Base-by-base conservation (phyloP, 345 rosid species). In the Lepidium africanum region DNA sequence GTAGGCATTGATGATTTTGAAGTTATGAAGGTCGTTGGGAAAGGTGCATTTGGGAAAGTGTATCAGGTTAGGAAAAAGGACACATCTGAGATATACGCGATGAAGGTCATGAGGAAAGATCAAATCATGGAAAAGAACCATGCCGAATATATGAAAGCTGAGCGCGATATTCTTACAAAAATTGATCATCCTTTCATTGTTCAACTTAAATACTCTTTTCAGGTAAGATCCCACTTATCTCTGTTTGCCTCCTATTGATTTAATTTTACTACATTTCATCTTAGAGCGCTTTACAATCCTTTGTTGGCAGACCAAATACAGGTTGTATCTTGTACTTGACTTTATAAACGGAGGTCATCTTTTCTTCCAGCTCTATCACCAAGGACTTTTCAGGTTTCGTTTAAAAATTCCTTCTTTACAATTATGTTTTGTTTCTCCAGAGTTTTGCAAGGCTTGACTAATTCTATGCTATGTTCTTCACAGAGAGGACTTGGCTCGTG, bases 61-160 rank as follows among this genome's bases (percentile, higher is more conserved):
- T 89, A 75, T 70, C 96, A 91, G 78, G 97, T 89, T 46, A 87
- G 87, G 84, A 84, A 83, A 63, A 89, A 79, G 76, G 87, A 84
- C 47, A 85, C 97, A 17, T 76, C 86, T 10, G 94, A 89, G 67
- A 86, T 91, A 66, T 87, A 76, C 59, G 97, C 97, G 7, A 91
- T 91, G 97, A 91, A 91, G 85, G 97, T 92, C 63, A 86, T 92
- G 96, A 77, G 98, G 47, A 92, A 92, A 83, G 98, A 92, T 80
- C 85, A 76, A 72, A 86, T 92, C 14, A 81, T 92, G 84, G 94
- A 92, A 83, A 89, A 83, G 77, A 83, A 92, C 81, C 96, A 87
- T 57, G 92, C 81, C 11, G 95, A 82, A 70, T 92, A 89, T 81
- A 92, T 87, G 98, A 87, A 85, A 79, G 90, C 92, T 30, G 98